Evolutionary conservation across 768 basidiomycete genomes (phyloP), one percentile per base, ranked within the genome.

Genomic region (Termitomyces sp.): DNA sequence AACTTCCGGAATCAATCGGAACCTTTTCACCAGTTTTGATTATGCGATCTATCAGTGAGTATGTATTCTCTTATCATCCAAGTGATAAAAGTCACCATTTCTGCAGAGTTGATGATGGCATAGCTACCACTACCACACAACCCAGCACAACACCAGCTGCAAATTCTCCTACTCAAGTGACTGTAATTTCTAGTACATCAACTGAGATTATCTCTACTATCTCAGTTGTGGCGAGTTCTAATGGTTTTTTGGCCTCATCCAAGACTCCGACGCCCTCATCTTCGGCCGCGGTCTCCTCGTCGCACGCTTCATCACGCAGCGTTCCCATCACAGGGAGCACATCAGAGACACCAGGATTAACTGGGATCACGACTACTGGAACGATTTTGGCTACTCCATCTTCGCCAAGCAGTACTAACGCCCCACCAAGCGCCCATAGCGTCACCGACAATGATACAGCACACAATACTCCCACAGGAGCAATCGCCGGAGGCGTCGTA

Each of bases 31-130:
- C 30, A 74, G 69, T 56, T 78, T 78, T 63, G 75, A 78, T 61
- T 77, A 75, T 66, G 75, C 74, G 9, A 69, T 72, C n/a, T 78
- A 78, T 63, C 75, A 74, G 76, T 77, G 55, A 55, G 75, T 64
- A 18, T 35, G 75, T 64, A 13, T 26, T 26, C 33, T 1, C 32
- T 38, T 36, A 0, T 4, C 16, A 5, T 52, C 2, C 1, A 13
- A 16, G 23, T 49, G 20, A 46, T 23, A 10, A 10, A 20, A 20
- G 2, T 52, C 6, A 9, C 51, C 41, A 48, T 33, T 5, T 38
- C 47, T 32, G 18, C 40, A 54, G 50, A 43, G 30, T 18, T 28
- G n/a, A 49, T 32, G 50, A 51, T 14, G 23, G 10, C 3, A 3
- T 26, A 5, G 50, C 8, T 3, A 32, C 13, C 20, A 36, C 35